phyloP scores from a whole-genome alignment of 495 filamentous ascomycete species.

The Annulohypoxylon bovei region DNA sequence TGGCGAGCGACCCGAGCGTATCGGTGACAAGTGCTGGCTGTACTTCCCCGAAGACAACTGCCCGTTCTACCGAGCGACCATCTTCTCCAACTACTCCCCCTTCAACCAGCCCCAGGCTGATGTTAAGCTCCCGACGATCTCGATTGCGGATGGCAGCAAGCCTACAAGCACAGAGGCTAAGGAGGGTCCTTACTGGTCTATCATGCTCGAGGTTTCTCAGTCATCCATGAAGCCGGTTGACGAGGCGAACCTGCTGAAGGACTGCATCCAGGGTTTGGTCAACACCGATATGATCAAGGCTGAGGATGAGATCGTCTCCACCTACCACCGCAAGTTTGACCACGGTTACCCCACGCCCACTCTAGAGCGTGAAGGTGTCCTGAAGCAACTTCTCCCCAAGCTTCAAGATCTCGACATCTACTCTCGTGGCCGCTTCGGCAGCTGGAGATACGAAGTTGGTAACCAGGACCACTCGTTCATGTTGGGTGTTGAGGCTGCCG shows the following conservation, averaged over 20 bases:
- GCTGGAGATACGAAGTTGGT: slow-evolving; percentile 93
- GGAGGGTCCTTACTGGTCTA: slow-evolving; percentile 98
- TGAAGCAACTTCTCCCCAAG: slow-evolving; percentile 91
- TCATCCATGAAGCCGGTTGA: slow-evolving; percentile 95
- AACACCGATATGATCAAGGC: slow-evolving; percentile 95
- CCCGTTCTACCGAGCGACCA: slow-evolving; percentile 99
- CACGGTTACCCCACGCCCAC: slow-evolving; percentile 98
- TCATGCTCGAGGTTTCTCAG: slow-evolving; percentile 99
- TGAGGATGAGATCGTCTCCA: slow-evolving; percentile 94
- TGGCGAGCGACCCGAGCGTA: slow-evolving; percentile 90
- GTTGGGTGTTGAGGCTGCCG: slow-evolving; percentile 96
- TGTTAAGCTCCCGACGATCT: slow-evolving; percentile 86
- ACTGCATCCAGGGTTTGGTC: slow-evolving; percentile 95
- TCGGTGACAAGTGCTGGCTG: slow-evolving; percentile 99
- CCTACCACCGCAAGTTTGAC: slow-evolving; percentile 98
- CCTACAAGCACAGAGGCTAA: slow-evolving; percentile 71
- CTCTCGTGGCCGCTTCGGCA: slow-evolving; percentile 96
- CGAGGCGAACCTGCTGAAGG: slow-evolving; percentile 79
- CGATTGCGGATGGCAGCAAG: slow-evolving; percentile 85
- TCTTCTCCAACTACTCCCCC: slow-evolving; percentile 99
- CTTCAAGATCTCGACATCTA: slow-evolving; percentile 91
- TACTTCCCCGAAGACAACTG: slow-evolving; percentile 99
- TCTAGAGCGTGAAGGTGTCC: slow-evolving; percentile 93
- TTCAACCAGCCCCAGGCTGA: slow-evolving; percentile 90
- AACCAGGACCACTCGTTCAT: slow-evolving; percentile 99